Percentiles rank a stretch among this genome's conserved stretches.
These are phyloP conservation scores for Fusarium globosum DNA, from an alignment of 2,329 filamentous ascomycete species.

Conservation along the genomic window DNA sequence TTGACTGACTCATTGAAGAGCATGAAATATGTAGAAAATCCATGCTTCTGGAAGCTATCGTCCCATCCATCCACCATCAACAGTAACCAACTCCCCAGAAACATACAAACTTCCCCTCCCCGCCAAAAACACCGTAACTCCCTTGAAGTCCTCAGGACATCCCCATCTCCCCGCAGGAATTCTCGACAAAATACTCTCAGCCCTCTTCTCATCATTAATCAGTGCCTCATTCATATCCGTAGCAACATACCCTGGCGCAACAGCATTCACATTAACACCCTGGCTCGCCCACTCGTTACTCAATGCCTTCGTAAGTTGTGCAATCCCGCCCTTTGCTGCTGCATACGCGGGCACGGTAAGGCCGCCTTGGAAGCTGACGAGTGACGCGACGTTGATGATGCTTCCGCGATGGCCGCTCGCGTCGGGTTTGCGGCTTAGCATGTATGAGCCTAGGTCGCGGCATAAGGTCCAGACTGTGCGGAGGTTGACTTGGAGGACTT, in stretches of 20 bases:
- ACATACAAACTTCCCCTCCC: slow-evolving; percentile 81
- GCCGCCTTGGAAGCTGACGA: slow-evolving; percentile 87
- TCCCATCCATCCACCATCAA: slow-evolving; percentile 78
- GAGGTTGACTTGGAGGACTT: slow-evolving; percentile 84
- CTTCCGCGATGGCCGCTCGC: slow-evolving; percentile 68
- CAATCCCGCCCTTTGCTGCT: slow-evolving; percentile 85
- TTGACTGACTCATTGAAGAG: accelerated
- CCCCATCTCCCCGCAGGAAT: slow-evolving; percentile 91
- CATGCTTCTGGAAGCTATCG: accelerated
- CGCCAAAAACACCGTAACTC: slow-evolving; percentile 79
- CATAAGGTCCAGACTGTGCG: slow-evolving; percentile 81
- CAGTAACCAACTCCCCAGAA: slow-evolving; percentile 81
- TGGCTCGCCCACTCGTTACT: slow-evolving; percentile 86
- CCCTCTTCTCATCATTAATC: slow-evolving; percentile 75
- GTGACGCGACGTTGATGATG: slow-evolving; percentile 86
- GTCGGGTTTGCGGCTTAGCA: slow-evolving; percentile 68
- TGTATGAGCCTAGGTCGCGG: slow-evolving; percentile 81
- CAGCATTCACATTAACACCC: slow-evolving; percentile 85
- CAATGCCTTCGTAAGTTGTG: slow-evolving; percentile 86
- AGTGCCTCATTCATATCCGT: slow-evolving; percentile 93
- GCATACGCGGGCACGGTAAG: slow-evolving; percentile 90
- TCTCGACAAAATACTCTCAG: slow-evolving; percentile 78
- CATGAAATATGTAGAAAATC: accelerated
- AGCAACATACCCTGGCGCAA: slow-evolving; percentile 88
- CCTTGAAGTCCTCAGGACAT: slow-evolving; percentile 86